Base-by-base conservation (phyloP, 306 rosid genomes). In the Lathyrus tuberosus region DNA sequence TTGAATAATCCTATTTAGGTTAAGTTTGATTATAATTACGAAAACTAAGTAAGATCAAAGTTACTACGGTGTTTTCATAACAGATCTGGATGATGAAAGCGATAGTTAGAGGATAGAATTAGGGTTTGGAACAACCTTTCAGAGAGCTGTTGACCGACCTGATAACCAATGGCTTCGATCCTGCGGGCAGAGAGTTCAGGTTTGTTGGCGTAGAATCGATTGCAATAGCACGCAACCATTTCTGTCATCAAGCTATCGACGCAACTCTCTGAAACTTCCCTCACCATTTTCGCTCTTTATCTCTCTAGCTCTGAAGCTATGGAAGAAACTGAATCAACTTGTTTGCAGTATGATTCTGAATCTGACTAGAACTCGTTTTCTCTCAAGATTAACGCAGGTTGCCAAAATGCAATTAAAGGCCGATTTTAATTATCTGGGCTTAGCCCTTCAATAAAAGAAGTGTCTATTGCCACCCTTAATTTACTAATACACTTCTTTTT, bases 91-190 rank as follows among this genome's bases (percentile, higher is more conserved):
- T 17, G 1, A 42, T 47, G 56, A 64, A 77, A 74, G 58, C 9
- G 5, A 63, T 24, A 24, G 26, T 30, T 18, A 44, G 4, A 70
- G 41, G 10, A n/a, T 43, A n/a, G 11, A 30, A 67, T 37, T 44
- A 52, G 80, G 75, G 66, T 6, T 17, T 20, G 15, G 42, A 13
- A 72, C 40, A 83, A 90, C 97, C 99, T 87, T 81, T 94, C 99
- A 62, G 97, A 94, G 74, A 94, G 99, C 85, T 94, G 99, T 70
- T 84, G 97, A 65, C 99, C 99, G 74, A 94, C 95, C 84, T 94
- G 96, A 80, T 87, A 94, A 52, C 97, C 99, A 47, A 94, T 94
- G 72, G 99, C 97, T 62, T 94, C 99, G 80, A 94, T 94, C 59
- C 92, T 80, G 58, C 97, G 96, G 38, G 99, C 97, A 17, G 99